Evolutionary conservation across 257 asterid genomes (phyloP), one percentile per base, ranked within the genome.

Genomic region (Primulina eburnea): DNA sequence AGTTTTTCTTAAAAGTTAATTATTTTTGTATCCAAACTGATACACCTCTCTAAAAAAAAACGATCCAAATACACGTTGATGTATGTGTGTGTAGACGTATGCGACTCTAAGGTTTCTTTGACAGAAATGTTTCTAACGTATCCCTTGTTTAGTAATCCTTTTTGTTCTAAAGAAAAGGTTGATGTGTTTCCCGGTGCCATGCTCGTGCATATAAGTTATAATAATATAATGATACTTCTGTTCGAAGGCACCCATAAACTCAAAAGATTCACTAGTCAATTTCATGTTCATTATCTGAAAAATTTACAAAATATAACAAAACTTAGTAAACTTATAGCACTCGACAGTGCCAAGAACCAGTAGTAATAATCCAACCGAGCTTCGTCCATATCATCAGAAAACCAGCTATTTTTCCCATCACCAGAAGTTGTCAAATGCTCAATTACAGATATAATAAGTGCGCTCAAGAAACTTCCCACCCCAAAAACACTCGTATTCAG

Each of bases 401-500:
- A 89, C 99, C 99, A 94, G 6, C 86, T 79, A 0, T 87, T 82
- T 17, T 57, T 53, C 1, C 71, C 74, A 3, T 78, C 83, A 0
- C 20, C 58, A 1, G 83, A 61, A 29, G 80, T 82, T 26, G 99
- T 88, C 70, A 85, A 62, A 40, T 69, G 65, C 69, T 94, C 99
- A 2, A 91, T 80, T 56, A 79, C 71, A 14, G 86, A 70, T 53
- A 89, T 94, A 4, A 89, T 80, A 30, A 84, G 47, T 2, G 95
- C 94, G 20, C 98, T 86, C 74, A 94, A 67, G 58, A 88, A 92
- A 68, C 96, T 90, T 57, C 98, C 98, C 3, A 88, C 88, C 0
- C 99, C 99, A 8, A 94, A 94, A 12, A 91, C 98, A 30, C 98
- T 94, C 7, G 98, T 89, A 28, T 88, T 88, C 4, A 94, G 82